Evolutionary conservation across 2,329 filamentous ascomycete genomes (phyloP), one percentile per base, ranked within the genome.

Genomic region (Epichloe typhina): DNA sequence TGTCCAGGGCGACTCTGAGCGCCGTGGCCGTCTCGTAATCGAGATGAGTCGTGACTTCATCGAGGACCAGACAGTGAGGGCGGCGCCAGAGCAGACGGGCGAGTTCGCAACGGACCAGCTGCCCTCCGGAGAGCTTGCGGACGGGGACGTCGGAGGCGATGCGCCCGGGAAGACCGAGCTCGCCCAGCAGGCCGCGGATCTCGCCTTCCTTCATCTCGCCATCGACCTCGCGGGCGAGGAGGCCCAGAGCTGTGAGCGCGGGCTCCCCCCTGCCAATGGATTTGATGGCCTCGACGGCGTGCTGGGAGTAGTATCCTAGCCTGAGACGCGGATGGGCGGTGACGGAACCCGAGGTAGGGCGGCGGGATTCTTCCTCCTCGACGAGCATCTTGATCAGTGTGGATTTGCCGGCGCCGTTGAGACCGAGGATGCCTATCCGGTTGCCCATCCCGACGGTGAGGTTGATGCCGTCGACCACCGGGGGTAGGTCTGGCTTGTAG

Each of bases 21-120:
- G 84, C 86, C 7, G 79, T 77, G 23, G 91, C 86, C 0, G 85
- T 91, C 66, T 93, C 80, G 54, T 85, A 86, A 62, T 94, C 88
- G 40, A 94, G 72, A 69, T 95, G 88, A 1, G 88, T 91, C 6
- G 87, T 93, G 23, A 88, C 83, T 64, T 88, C 88, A 62, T 91
- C 87, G 7, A 91, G 74, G 5, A 91, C 74, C 2, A 91, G 73
- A 51, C 86, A 76, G 56, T 90, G 86, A 19, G 86, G 86, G 3
- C 77, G 72, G 40, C 69, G 70, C 74, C 82, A 83, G 37, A 91
- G 68, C n/a, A 89, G 66, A 46, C 79, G 75, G 1, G 84, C 84
- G 47, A 91, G 69, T 53, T 83, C 81, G 49, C 71, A 70, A 17
- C 76, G 69, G 46, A 85, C 84, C 21, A 88, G 76, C 65, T 94